Evolutionary conservation across 1,284 basidiomycete genomes (phyloP), one percentile per base, ranked within the genome.

Genomic region (Porodaedalea pini): DNA sequence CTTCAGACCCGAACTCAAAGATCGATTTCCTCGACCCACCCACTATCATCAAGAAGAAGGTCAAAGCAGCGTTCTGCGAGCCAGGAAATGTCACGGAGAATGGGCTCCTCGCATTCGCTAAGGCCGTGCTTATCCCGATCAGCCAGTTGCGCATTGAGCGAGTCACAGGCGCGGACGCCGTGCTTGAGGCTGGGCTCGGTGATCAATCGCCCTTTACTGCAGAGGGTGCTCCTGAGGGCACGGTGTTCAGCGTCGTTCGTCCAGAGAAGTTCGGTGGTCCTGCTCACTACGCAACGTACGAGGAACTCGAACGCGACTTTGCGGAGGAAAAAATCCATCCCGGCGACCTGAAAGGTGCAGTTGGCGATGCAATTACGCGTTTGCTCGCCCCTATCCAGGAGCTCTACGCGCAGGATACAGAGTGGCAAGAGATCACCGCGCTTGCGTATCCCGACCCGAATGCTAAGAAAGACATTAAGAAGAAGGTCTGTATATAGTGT

Each of bases 1-100:
- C 94, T 0, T 98, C 96, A 1, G 96, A 98, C 67, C 90, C 92
- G 27, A 91, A 95, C 71, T 93, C 89, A 63, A 99, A 99, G 75
- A 98, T 99, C 70, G 96, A 99, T 75, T 95, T 99, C 74, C 85
- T 99, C 63, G 96, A 99, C 73, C 71, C 85, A 13, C 86, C 95
- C 0, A 88, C 91, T 43, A 82, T 81, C 31, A 82, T 98, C 53
- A 85, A 88, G 67, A 86, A 86, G 72, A 99, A 98, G 78, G 87
- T 99, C 73, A 94, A 92, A 71, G 79, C 79, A 40, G 96, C 97
- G 0, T 91, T 97, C 68, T 99, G 96, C 70, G 92, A 94, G 63
- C 93, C 95, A 62, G 95, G 95, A n/a, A 94, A 91, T 66, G 76
- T 88, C 34, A 81, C 86, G 51, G 92, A 90, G 31, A 99, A 99